These are phyloP conservation scores for Solanum tarijense DNA, from an alignment of 257 asterid genomes.

Conservation along the genomic window DNA sequence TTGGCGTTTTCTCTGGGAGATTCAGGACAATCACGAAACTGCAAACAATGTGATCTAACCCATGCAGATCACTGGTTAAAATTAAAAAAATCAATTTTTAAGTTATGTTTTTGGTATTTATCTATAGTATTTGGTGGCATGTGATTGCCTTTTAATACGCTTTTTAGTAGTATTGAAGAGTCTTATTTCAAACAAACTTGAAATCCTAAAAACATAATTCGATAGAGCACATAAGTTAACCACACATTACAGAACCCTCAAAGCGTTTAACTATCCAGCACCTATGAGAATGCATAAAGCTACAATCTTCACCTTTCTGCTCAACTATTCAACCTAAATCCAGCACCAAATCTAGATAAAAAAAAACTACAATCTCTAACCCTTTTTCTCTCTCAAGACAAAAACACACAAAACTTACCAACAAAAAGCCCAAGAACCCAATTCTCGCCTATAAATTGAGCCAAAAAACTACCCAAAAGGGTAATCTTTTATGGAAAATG, in stretches of 20 bases:
- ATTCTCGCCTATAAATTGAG: neutral
- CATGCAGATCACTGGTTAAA: too few relatives aligned
- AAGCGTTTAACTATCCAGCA: neutral
- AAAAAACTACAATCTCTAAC: neutral
- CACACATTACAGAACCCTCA: neutral
- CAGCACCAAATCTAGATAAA: slow-evolving; percentile 20
- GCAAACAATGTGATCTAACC: too few relatives aligned
- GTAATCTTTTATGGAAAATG: slow-evolving; percentile 3
- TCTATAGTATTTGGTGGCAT: too few relatives aligned
- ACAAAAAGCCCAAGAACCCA: neutral
- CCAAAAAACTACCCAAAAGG: neutral
- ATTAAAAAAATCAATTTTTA: too few relatives aligned
- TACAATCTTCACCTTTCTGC: neutral
- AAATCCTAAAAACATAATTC: too few relatives aligned
- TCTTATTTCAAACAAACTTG: too few relatives aligned
- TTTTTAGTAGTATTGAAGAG: too few relatives aligned
- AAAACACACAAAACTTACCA: neutral
- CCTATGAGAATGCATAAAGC: neutral
- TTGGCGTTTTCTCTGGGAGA: too few relatives aligned
- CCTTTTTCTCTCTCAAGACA: slow-evolving; percentile 10
- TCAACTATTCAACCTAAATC: neutral
- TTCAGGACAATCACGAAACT: too few relatives aligned
- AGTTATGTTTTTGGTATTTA: too few relatives aligned
- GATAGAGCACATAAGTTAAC: too few relatives aligned
- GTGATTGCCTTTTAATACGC: too few relatives aligned